phyloP scores from a whole-genome alignment of 2,329 filamentous ascomycete species.

The Rutstroemia sp. region DNA sequence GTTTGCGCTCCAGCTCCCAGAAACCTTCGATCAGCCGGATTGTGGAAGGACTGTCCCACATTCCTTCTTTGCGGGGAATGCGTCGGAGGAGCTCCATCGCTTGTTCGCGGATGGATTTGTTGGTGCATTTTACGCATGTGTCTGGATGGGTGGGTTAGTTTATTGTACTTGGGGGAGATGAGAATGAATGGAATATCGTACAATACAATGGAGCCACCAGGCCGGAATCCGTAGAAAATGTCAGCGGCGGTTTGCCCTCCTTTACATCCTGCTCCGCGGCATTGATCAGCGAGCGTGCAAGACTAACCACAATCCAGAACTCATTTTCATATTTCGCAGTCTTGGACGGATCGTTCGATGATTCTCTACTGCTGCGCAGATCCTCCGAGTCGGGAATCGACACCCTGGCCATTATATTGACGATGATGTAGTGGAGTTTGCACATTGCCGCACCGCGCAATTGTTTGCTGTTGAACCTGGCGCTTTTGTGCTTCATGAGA shows the following conservation, averaged over 20 bases:
- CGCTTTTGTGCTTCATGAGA: constrained; percentile 21
- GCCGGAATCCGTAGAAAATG: constrained; percentile 25
- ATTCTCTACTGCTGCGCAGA: neutral
- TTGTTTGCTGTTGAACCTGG: constrained; percentile 18
- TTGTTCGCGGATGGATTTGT: constrained; percentile 10
- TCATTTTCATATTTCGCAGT: constrained; percentile 6
- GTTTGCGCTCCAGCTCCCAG: constrained; percentile 18
- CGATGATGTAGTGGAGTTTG: constrained; percentile 24
- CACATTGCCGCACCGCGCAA: constrained; percentile 26
- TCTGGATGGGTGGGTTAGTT: neutral
- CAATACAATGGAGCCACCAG: constrained; percentile 27
- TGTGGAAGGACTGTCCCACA: constrained; percentile 25
- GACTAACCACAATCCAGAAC: constrained; percentile 18
- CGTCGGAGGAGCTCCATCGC: constrained; percentile 21
- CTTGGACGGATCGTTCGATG: neutral
- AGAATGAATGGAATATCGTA: neutral
- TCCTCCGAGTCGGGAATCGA: constrained; percentile 2
- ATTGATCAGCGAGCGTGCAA: constrained; percentile 22
- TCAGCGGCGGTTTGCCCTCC: constrained; percentile 18
- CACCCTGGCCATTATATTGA: constrained; percentile 19
- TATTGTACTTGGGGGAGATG: neutral
- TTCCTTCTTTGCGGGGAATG: constrained; percentile 25
- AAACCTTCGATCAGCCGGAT: constrained; percentile 19
- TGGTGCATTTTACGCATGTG: constrained; percentile 16
- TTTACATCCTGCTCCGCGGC: constrained; percentile 21